Evolutionary conservation across 495 filamentous ascomycete genomes (phyloP), one percentile per base, ranked within the genome.

Genomic region (Penicillium crystallinum): DNA sequence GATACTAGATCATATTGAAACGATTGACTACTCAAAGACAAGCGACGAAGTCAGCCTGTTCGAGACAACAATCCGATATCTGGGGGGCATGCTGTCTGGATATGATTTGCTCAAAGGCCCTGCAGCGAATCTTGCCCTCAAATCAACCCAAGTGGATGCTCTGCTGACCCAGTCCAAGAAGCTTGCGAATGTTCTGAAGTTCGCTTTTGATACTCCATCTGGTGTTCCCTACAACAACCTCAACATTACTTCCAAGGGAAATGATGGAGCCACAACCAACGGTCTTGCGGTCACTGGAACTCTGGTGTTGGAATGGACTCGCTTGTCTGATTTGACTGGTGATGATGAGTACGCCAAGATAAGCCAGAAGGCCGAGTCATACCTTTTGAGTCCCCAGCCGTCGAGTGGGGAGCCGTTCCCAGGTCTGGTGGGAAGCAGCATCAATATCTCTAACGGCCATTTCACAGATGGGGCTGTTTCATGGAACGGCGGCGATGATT

Each of bases 1-100:
- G 27, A 90, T 93, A 39, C 60, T 95, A 4, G 73, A 86, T 18
- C 85, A 81, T 63, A 78, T 96, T 37, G 71, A 78, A 0, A 75
- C 64, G 0, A 81, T 95, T 55, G 73, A 96, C 68, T 96, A 88
- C 55, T 77, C 77, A 44, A 72, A 68, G 15, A 86, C 87, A 4
- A 49, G 61, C 1, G 71, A 70, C 12, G 30, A 51, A 29, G 82
- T 95, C 54, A 90, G 85, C 49, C 70, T 96, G 25, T 96, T 96
- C 53, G 90, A 96, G 69, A 96, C 90, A 2, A 95, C 89, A 2
- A 96, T 96, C 59, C 85, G 90, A 4, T 96, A 95, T 57, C 71
- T 95, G 3, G 90, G 76, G 14, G 90, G 90, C 15, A 73, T 96
- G 56, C 56, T 95, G 36, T 88, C 90, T 8, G 90, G 82, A 6